phyloP scores from a whole-genome alignment of 441 rosid species.

The Breynia disticha region DNA sequence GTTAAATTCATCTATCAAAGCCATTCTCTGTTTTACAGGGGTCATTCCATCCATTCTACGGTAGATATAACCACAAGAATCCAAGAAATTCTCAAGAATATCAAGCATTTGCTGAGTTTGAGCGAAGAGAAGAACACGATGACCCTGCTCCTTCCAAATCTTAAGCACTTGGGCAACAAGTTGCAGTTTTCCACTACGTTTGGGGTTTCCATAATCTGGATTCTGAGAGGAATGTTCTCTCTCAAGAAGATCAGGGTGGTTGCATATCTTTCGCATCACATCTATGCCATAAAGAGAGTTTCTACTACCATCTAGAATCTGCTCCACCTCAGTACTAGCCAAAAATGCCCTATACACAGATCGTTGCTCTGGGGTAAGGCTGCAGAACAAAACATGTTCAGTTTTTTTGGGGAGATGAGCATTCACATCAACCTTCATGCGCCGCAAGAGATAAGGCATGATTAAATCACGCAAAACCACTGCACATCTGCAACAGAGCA shows the following conservation, averaged over 20 bases:
- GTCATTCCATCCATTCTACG: constrained; percentile 95
- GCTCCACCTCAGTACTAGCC: constrained; percentile 93
- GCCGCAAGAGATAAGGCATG: constrained; percentile 96
- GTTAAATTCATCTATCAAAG: constrained; percentile 90
- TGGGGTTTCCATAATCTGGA: constrained; percentile 89
- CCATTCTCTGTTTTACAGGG: constrained; percentile 87
- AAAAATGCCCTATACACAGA: constrained; percentile 89
- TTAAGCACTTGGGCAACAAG: constrained; percentile 77
- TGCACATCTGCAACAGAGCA: constrained; percentile 62
- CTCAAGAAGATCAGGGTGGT: constrained; percentile 96
- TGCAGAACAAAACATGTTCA: constrained; percentile 92
- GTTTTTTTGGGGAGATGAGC: constrained; percentile 83
- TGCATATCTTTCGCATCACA: constrained; percentile 98
- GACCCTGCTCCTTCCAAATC: constrained; percentile 86
- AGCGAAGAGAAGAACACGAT: constrained; percentile 81
- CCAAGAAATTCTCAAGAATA: constrained; percentile 74
- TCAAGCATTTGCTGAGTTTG: constrained; percentile 98
- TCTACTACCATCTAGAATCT: constrained; percentile 68
- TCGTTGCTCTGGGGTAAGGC: constrained; percentile 78
- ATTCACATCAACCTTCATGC: constrained; percentile 85
- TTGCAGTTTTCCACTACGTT: constrained; percentile 90
- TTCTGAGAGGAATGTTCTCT: constrained; percentile 66
- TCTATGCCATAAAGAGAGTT: constrained; percentile 88
- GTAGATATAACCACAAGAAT: constrained; percentile 52
- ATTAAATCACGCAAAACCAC: constrained; percentile 91